phyloP scores from a whole-genome alignment of 2,329 filamentous ascomycete genomes.

The Fonsecaea multimorphosa region DNA sequence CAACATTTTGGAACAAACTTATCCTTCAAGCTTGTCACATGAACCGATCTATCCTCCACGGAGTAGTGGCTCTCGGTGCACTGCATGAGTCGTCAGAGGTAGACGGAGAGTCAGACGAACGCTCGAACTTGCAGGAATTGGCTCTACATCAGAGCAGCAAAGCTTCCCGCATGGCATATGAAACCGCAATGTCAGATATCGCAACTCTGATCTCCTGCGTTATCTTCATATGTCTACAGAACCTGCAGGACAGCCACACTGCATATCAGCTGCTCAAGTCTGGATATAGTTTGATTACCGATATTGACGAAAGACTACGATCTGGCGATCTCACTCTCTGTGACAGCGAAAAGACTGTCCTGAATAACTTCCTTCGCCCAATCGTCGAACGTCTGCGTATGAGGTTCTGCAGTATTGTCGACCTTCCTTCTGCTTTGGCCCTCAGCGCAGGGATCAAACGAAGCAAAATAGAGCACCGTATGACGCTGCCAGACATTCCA shows the following conservation, averaged over 20 bases:
- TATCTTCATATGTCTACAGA: slow-evolving; percentile 41
- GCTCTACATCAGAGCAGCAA: slow-evolving; percentile 36
- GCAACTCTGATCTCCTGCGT: slow-evolving; percentile 40
- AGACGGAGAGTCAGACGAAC: slow-evolving; percentile 31
- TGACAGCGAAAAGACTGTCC: slow-evolving; percentile 35
- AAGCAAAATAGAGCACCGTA: slow-evolving; percentile 20
- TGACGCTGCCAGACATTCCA: slow-evolving; percentile 26
- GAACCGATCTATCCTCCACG: slow-evolving; percentile 43
- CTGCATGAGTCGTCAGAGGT: slow-evolving; percentile 41
- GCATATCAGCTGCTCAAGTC: slow-evolving; percentile 37
- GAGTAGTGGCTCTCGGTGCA: slow-evolving; percentile 42
- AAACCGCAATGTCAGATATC: slow-evolving; percentile 35
- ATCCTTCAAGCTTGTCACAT: slow-evolving; percentile 43
- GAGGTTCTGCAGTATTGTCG: slow-evolving; percentile 38
- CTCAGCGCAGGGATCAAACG: slow-evolving; percentile 30
- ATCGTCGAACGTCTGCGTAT: slow-evolving; percentile 38
- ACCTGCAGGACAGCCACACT: slow-evolving; percentile 36
- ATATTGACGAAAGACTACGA: slow-evolving; percentile 30
- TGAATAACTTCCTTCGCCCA: slow-evolving; percentile 36
- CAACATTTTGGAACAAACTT: slow-evolving; percentile 42
- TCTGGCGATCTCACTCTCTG: slow-evolving; percentile 31
- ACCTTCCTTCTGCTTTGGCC: slow-evolving; percentile 35
- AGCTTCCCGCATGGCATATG: slow-evolving; percentile 33
- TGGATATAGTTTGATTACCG: slow-evolving; percentile 34
- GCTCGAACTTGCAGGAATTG: slow-evolving; percentile 31